A percentile compares a stretch with the other conserved stretches of the same genome.
Evolutionary conservation across 257 asterid genomes (phyloP).

Genomic region (Solanum chmielewskii): DNA sequence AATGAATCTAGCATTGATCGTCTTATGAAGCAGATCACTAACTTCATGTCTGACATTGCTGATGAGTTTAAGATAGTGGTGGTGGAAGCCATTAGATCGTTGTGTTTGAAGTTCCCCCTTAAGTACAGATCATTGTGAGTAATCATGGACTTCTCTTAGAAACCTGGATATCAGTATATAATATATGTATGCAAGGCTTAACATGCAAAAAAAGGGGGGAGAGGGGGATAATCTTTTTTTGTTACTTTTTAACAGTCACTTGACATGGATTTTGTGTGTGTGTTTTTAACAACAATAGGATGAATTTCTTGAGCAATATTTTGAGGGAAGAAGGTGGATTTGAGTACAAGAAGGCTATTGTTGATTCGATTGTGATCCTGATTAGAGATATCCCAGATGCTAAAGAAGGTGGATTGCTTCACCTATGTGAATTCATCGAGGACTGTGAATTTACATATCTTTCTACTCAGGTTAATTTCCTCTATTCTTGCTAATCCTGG

Average conservation of each 20-base stretch:
- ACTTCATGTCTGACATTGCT: conserved; percentile 94
- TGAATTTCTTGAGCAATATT: conserved; percentile 91
- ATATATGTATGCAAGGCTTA: neutral
- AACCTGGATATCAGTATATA: neutral
- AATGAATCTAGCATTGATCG: conserved; percentile 93
- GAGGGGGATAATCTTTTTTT: neutral
- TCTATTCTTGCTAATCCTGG: neutral
- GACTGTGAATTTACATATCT: conserved; percentile 98
- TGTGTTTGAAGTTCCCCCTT: conserved; percentile 91
- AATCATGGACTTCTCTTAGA: neutral
- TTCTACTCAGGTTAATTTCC: conserved; percentile 70
- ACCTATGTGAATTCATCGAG: conserved; percentile 91
- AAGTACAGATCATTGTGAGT: conserved; percentile 93
- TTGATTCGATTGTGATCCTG: conserved; percentile 88
- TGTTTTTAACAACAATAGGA: conserved; percentile 25
- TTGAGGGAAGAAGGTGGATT: conserved; percentile 98
- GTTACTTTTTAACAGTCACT: neutral
- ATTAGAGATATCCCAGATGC: conserved; percentile 96
- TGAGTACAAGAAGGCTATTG: conserved; percentile 90
- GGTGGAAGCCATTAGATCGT: conserved; percentile 87
- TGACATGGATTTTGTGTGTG: neutral
- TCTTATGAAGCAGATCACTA: conserved; percentile 88
- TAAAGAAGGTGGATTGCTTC: conserved; percentile 87
- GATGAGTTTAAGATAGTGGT: conserved; percentile 97
- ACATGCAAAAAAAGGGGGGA: neutral